Conservation (phyloP, 2,329 filamentous ascomycete species). For the Biscogniauxia mediterranea region DNA sequence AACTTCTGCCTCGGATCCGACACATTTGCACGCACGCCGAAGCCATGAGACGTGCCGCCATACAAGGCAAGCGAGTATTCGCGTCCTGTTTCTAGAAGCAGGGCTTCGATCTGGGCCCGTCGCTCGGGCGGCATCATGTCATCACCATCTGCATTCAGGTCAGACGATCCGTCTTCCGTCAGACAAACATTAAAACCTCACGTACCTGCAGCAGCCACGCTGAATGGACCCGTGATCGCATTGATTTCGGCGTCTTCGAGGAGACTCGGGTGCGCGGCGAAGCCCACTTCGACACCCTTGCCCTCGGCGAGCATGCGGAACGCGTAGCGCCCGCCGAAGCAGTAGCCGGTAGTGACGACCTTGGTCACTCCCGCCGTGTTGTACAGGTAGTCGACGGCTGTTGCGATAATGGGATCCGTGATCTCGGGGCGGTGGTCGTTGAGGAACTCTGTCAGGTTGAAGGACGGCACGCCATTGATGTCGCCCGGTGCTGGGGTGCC, state of each 20-base stretch:
- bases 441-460: slow-evolving; percentile 30
- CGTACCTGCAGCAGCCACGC: slow-evolving; percentile 60
- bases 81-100: slow-evolving; percentile 50
- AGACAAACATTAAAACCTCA: slow-evolving; percentile 3
- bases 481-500: slow-evolving; percentile 33
- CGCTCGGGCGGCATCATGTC: slow-evolving; percentile 54
- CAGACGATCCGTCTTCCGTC: slow-evolving; percentile 6
- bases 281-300: slow-evolving; percentile 57
- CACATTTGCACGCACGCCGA: slow-evolving; percentile 66
- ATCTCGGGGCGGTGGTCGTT: slow-evolving; percentile 37
- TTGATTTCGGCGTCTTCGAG: slow-evolving; percentile 58
- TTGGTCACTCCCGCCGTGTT: slow-evolving; percentile 47
- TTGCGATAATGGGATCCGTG: slow-evolving; percentile 48
- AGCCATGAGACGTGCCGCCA: slow-evolving; percentile 69
- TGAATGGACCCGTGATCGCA: slow-evolving; percentile 54
- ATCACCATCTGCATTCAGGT: slow-evolving; percentile 50
- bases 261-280: slow-evolving; percentile 63
- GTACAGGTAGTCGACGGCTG: slow-evolving; percentile 45
- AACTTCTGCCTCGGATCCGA: slow-evolving; percentile 54
- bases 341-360: slow-evolving; percentile 61
- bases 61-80: slow-evolving; percentile 71
- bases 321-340: slow-evolving; percentile 61
- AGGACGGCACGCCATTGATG: slow-evolving; percentile 27
- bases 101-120: slow-evolving; percentile 56
- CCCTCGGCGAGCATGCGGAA: slow-evolving; percentile 51